Evolutionary conservation across 768 basidiomycete species (phyloP).

Genomic region (Lactarius evosmus): DNA sequence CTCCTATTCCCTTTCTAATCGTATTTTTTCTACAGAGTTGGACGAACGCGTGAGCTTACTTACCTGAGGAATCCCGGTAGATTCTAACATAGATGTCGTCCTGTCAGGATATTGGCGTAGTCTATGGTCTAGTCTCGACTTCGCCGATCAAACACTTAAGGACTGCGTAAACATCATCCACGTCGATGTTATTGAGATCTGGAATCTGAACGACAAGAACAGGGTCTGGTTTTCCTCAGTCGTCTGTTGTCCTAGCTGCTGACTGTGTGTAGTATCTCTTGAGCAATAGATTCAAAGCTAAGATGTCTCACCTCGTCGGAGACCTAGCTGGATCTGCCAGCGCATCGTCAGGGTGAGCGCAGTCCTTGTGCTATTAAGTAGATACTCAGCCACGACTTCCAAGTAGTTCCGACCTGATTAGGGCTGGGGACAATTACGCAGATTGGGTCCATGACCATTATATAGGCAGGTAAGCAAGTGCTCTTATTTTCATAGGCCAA

Average conservation of each 20-base stretch:
- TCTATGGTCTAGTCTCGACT: slow-evolving; percentile 1
- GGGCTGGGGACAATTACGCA: not conserved
- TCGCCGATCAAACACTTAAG: not conserved
- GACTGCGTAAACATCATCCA: slow-evolving; percentile 9
- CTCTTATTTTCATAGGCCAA: too few species aligned
- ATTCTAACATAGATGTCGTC: not conserved
- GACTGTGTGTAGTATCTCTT: slow-evolving; percentile 6
- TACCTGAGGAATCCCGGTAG: not conserved
- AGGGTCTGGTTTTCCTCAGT: not conserved
- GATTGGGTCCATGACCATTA: slow-evolving; percentile 1
- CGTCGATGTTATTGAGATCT: slow-evolving; percentile 2
- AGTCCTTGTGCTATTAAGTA: not conserved
- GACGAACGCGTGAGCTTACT: not conserved
- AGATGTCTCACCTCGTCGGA: slow-evolving; percentile 2
- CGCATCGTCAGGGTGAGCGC: not conserved
- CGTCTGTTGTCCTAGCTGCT: not conserved
- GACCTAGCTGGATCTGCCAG: not conserved
- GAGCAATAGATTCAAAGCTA: not conserved
- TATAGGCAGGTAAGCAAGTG: not conserved
- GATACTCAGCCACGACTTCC: not conserved
- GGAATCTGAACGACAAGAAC: slow-evolving; percentile 10
- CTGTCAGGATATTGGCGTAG: slow-evolving; percentile 14
- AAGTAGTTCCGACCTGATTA: not conserved
- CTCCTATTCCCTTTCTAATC: not conserved
- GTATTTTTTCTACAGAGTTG: not conserved